Conservation (phyloP, 164 flowering plant genomes). For the Macadamia tetraphylla region DNA sequence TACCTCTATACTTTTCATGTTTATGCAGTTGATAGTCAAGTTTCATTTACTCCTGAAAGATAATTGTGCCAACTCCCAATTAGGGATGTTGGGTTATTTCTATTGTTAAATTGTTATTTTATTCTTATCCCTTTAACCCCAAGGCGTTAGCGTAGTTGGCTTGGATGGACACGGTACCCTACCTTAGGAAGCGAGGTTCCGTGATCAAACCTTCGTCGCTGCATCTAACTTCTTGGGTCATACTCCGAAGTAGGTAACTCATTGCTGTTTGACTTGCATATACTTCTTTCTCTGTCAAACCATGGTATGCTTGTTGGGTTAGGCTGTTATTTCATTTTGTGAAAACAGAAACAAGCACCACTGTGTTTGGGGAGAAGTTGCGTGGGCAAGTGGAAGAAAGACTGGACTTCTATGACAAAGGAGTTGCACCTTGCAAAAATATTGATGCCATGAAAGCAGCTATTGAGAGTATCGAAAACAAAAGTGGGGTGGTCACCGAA, state of each 20-base stretch:
- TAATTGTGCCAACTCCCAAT: background rate
- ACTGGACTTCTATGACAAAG: slow-evolving; percentile 98
- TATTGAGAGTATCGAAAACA: slow-evolving; percentile 36
- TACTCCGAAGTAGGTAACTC: slow-evolving; percentile 88
- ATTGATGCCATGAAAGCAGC: slow-evolving; percentile 93
- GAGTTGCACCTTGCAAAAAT: slow-evolving; percentile 92
- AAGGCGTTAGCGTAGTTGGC: too few species aligned
- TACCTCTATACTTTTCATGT: slow-evolving; percentile 61
- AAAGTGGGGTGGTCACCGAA: slow-evolving; percentile 29
- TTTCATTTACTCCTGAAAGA: background rate
- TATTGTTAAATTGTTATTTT: too few species aligned
- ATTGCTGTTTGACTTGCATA: background rate
- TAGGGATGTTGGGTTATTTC: background rate
- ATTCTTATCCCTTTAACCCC: too few species aligned
- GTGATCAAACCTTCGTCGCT: too few species aligned
- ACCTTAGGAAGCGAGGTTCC: too few species aligned
- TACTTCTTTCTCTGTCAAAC: background rate
- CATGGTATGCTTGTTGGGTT: background rate
- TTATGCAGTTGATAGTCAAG: too few species aligned
- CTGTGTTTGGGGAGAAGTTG: slow-evolving; percentile 36
- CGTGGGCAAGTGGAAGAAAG: slow-evolving; percentile 86
- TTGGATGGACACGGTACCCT: too few species aligned
- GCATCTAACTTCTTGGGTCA: slow-evolving; percentile 91
- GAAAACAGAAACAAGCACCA: slow-evolving; percentile 46
- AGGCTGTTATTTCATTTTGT: slow-evolving; percentile 1